Evolutionary conservation across 768 basidiomycete genomes (phyloP).

Genomic region (Sporobolomyces phaffii): DNA sequence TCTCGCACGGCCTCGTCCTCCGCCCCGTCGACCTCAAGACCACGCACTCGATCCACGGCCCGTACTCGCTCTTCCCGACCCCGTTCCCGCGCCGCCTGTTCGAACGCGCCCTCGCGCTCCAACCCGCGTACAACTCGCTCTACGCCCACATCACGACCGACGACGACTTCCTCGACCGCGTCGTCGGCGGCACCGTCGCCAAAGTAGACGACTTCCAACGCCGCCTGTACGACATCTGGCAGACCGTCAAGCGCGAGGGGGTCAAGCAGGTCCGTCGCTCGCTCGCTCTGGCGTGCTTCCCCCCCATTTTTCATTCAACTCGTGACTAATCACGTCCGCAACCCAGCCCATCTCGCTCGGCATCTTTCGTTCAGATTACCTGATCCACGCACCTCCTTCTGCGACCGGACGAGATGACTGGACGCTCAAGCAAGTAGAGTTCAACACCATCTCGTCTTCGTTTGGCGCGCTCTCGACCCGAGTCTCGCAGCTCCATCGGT

Average conservation of each 20-base stretch:
- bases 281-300: no score
- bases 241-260: conserved; percentile 61
- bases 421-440: conserved; percentile 88
- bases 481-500: conserved; percentile 71
- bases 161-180: conserved; percentile 66
- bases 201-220: conserved; percentile 81
- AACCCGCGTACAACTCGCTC: conserved; percentile 71
- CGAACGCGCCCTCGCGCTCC: conserved; percentile 59
- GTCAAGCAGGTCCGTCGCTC: conserved; percentile 52
- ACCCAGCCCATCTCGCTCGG: conserved; percentile 74
- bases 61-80: conserved; percentile 77
- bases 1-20: conserved; percentile 78
- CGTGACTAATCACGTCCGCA: not conserved
- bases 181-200: conserved; percentile 77
- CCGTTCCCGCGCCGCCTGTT: conserved; percentile 74
- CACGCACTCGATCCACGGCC: conserved; percentile 73
- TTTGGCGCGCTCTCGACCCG: conserved; percentile 73
- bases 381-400: conserved; percentile 57
- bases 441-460: conserved; percentile 91
- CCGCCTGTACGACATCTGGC: conserved; percentile 81
- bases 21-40: conserved; percentile 53
- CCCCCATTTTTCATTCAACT: not conserved
- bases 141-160: conserved; percentile 80
- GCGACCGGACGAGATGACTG: no score
- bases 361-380: conserved; percentile 88